Evolutionary conservation across 2,329 filamentous ascomycete species (phyloP).

Genomic region (Akanthomyces lecanii): DNA sequence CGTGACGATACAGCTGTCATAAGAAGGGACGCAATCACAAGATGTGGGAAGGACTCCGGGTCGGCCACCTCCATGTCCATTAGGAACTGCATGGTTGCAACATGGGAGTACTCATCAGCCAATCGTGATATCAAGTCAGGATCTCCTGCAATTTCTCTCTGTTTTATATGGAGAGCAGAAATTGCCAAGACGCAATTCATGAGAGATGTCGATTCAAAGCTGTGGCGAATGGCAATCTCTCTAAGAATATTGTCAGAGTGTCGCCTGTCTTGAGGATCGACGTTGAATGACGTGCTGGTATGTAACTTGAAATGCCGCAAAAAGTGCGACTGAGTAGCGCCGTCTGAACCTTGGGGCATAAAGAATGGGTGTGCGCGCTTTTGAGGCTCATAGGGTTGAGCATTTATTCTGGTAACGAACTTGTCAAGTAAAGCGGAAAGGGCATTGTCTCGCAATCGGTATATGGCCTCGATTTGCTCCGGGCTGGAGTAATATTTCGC

Average conservation of each 20-base stretch:
- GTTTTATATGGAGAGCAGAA: constrained; percentile 1
- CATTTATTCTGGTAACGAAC: not conserved
- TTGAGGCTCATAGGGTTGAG: not conserved
- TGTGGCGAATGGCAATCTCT: not conserved
- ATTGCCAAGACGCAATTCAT: constrained; percentile 1
- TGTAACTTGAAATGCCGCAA: not conserved
- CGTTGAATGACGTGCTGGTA: constrained; percentile 11
- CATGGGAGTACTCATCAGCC: not conserved
- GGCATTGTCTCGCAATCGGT: not conserved
- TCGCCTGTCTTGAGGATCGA: not conserved
- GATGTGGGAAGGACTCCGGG: constrained; percentile 44
- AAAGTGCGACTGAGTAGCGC: not conserved
- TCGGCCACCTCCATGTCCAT: constrained; percentile 38
- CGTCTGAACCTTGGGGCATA: not conserved
- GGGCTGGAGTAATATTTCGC: not conserved
- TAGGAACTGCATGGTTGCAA: not conserved
- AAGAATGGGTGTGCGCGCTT: not conserved
- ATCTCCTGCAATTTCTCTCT: not conserved
- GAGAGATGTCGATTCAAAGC: not conserved
- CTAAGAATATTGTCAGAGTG: not conserved
- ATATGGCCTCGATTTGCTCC: not conserved
- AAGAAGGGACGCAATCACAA: constrained; percentile 49
- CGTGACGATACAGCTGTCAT: constrained; percentile 48
- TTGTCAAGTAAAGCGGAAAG: not conserved
- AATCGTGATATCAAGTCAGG: not conserved